phyloP scores from a whole-genome alignment of 495 filamentous ascomycete genomes.

The Daldinia caldariorum region DNA sequence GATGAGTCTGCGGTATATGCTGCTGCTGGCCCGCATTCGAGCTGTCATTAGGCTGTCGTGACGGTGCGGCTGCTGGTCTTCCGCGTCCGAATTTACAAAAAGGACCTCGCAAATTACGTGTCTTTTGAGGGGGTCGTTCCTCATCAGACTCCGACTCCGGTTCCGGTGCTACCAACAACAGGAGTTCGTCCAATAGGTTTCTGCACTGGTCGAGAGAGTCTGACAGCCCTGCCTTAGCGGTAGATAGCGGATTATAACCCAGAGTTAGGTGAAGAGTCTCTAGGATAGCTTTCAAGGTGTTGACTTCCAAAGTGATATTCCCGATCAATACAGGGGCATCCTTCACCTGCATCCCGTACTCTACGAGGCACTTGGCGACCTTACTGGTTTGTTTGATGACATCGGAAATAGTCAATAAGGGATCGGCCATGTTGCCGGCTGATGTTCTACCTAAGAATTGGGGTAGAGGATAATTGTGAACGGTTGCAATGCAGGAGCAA shows the following conservation, averaged over 20 bases:
- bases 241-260: background rate
- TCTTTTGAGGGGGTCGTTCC: background rate
- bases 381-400: slow-evolving; percentile 6
- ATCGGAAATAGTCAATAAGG: background rate
- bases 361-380: slow-evolving; percentile 7
- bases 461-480: background rate
- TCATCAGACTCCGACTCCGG: background rate
- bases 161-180: slow-evolving; percentile 19
- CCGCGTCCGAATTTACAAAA: background rate
- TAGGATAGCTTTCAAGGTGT: slow-evolving; percentile 16
- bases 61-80: background rate
- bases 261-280: slow-evolving; percentile 20
- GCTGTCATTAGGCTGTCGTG: background rate
- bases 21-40: background rate
- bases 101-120: background rate
- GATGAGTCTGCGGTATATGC: background rate
- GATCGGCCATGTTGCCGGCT: slow-evolving; percentile 10
- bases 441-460: slow-evolving; percentile 2
- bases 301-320: slow-evolving; percentile 20
- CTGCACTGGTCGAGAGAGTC: slow-evolving; percentile 16
- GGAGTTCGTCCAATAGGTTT: slow-evolving; percentile 9
- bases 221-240: background rate
- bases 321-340: slow-evolving; percentile 19
- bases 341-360: slow-evolving; percentile 29
- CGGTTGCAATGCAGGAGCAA: too few species aligned